These are phyloP conservation scores for Fusarium staphyleae DNA, from an alignment of 2,329 filamentous ascomycete species.

Conservation along the genomic window DNA sequence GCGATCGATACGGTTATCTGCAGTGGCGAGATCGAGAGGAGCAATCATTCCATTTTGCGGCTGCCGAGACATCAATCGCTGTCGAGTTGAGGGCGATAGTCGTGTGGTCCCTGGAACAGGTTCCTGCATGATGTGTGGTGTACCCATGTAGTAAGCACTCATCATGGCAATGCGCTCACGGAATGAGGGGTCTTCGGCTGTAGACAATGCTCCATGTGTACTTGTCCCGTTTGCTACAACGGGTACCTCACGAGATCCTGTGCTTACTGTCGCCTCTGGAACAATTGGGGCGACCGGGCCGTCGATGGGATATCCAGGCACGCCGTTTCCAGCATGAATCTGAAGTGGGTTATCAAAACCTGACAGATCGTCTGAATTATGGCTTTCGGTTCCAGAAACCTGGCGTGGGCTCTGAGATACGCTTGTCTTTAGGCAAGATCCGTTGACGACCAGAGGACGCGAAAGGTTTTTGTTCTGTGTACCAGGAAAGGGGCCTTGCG, in stretches of 20 bases:
- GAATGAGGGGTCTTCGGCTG: conserved; percentile 51
- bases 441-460: conserved; percentile 62
- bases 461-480: conserved; percentile 46
- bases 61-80: conserved; percentile 50
- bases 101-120: conserved; percentile 40
- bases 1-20: conserved; percentile 50
- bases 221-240: conserved; percentile 49
- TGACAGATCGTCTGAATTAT: conserved; percentile 34
- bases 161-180: conserved; percentile 52
- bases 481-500: conserved; percentile 49
- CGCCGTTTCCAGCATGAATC: conserved; percentile 32
- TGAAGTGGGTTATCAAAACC: conserved; percentile 42
- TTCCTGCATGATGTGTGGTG: conserved; percentile 44
- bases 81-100: conserved; percentile 46
- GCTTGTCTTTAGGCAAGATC: conserved; percentile 51
- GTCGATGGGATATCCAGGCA: conserved; percentile 24
- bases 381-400: conserved; percentile 21
- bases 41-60: conserved; percentile 59
- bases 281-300: conserved; percentile 11
- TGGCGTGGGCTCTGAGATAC: conserved; percentile 39
- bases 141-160: conserved; percentile 44
- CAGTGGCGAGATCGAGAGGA: conserved; percentile 62
- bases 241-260: conserved; percentile 37
- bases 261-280: conserved; percentile 26
- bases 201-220: conserved; percentile 26